Evolutionary conservation across 768 basidiomycete species (phyloP), one percentile per base, ranked within the genome.

Genomic region (Cystobasidium onofrii): DNA sequence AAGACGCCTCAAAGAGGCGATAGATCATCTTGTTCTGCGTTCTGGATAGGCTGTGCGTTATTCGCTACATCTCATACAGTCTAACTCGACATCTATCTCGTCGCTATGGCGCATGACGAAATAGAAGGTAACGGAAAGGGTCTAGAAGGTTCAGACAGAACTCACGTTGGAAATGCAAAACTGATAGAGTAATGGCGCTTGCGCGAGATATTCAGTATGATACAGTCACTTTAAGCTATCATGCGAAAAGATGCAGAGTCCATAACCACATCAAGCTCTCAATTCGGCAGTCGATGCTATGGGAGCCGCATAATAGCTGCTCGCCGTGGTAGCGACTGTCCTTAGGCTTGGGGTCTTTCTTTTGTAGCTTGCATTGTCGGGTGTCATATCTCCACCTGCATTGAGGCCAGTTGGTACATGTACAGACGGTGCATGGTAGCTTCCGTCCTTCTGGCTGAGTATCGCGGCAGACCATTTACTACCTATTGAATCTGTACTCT

Each of bases 251-350:
- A 15, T 20, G 9, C 3, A 50, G 10, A 50, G 46, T 7, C 18
- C 9, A 50, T 15, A 7, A 3, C 20, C n/a, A 3, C 9, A 50
- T 50, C 46, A 50, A 50, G 46, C 46, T n/a, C 20, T 50, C n/a
- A 50, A 50, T 50, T 50, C 46, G 15, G 46, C 20, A 17, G 46
- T 50, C 46, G 46, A n/a, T n/a, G 46, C 46, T 7, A 50, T 7
- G 20, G 46, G 63, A 29, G 39, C 63, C 9, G 63, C 63, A 41
- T 67, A 67, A 27, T 67, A 67, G 50, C 65, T 67, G 29, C 65
- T 67, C 10, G 65, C 57, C 17, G 57, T 46, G 2, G 65, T 67
- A 18, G 39, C 46, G 2, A 67, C 65, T 12, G 65, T 67, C 20
- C 46, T 25, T 44, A 67, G 15, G 27, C 44, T 50, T 10, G 65